Percentiles rank a stretch among this genome's conserved stretches.
Evolutionary conservation across 2,329 filamentous ascomycete species (phyloP).

Genomic region (Penicillium polonicum): DNA sequence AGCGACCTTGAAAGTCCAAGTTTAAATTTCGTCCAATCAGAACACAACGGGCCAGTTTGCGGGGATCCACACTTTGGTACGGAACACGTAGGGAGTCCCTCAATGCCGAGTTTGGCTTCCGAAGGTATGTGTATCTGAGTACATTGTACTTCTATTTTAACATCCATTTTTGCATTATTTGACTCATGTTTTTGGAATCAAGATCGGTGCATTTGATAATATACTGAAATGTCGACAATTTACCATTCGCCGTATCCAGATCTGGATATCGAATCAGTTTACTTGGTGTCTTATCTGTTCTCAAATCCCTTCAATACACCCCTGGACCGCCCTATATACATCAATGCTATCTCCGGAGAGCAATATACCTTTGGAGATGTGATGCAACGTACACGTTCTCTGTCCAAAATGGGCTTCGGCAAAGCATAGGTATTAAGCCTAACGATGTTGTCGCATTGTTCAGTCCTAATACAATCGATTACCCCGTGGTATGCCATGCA

Average conservation of each 20-base stretch:
- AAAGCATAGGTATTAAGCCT: constrained; percentile 13
- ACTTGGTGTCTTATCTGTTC: constrained; percentile 22
- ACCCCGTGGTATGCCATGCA: constrained; percentile 17
- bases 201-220: neutral
- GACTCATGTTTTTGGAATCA: neutral
- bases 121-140: neutral
- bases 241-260: constrained; percentile 20
- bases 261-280: constrained; percentile 17
- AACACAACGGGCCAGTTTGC: neutral
- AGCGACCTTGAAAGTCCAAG: neutral
- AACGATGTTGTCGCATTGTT: constrained; percentile 22
- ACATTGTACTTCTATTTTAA: neutral
- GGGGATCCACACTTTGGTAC: neutral
- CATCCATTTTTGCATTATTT: too few species aligned
- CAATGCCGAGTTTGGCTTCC: constrained; percentile 1
- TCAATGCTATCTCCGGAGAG: constrained; percentile 17
- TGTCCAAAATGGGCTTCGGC: constrained; percentile 19
- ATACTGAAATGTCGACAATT: constrained; percentile 15
- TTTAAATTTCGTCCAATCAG: neutral
- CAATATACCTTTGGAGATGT: constrained; percentile 19
- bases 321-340: constrained; percentile 12
- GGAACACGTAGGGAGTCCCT: neutral
- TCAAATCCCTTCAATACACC: constrained; percentile 22
- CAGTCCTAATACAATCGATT: constrained; percentile 23
- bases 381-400: constrained; percentile 15